These are phyloP conservation scores for Alternaria ethzedia DNA, from an alignment of 2,329 filamentous ascomycete genomes.

Conservation along the genomic window DNA sequence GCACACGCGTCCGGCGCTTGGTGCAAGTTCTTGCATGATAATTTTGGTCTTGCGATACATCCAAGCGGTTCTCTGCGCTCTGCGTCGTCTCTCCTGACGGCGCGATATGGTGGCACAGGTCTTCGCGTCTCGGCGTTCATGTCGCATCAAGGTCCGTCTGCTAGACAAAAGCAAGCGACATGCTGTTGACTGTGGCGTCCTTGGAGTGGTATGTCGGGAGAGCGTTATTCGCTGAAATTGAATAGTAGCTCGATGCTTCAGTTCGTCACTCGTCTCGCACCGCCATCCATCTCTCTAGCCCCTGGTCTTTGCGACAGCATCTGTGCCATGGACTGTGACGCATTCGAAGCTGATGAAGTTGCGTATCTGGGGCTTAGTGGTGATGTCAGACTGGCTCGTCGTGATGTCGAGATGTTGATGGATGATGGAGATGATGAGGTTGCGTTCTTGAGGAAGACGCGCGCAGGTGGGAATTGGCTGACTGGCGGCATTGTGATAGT, in stretches of 20 bases:
- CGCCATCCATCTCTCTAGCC: conserved; percentile 10
- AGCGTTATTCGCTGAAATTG: background rate
- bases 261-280: conserved; percentile 1
- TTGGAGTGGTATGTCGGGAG: background rate
- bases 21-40: background rate
- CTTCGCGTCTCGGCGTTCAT: background rate
- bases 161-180: background rate
- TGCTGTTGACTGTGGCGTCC: background rate
- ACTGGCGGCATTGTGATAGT: conserved; percentile 35
- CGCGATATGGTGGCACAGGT: background rate
- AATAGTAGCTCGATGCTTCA: background rate
- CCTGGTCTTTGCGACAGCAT: conserved; percentile 30
- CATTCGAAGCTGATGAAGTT: conserved; percentile 23
- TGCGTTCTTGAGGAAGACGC: conserved; percentile 37
- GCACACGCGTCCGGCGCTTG: background rate
- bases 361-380: conserved; percentile 23
- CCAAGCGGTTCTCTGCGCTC: background rate
- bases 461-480: conserved; percentile 42
- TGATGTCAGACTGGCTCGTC: conserved; percentile 14
- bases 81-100: background rate
- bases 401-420: conserved; percentile 3
- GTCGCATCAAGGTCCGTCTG: background rate
- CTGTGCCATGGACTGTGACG: conserved; percentile 34
- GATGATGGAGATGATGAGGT: conserved; percentile 7
- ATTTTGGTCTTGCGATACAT: background rate